These are phyloP conservation scores for Metschnikowia bowlesiae DNA, from an alignment of 805 yeast species.

Conservation along the genomic window DNA sequence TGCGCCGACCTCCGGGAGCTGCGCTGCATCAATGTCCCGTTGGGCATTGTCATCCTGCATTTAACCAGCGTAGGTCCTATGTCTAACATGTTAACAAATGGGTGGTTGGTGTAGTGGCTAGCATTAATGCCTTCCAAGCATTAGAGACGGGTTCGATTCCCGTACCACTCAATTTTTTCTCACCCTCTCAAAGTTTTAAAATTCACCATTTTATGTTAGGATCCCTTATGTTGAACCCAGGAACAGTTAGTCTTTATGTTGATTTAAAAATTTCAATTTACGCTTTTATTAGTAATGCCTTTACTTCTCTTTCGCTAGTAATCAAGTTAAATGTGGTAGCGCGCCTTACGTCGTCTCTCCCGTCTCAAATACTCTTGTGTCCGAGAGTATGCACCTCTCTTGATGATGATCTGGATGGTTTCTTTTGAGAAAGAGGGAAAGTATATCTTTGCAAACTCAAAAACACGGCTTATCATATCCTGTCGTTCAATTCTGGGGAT, in stretches of 20 bases:
- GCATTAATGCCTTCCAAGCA: slow-evolving; percentile 93
- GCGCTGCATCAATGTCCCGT: no score
- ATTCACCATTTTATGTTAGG: not conserved
- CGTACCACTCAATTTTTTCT: slow-evolving; percentile 63
- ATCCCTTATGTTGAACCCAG: no score
- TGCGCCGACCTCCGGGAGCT: no score
- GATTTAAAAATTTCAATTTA: no score
- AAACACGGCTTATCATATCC: slow-evolving; percentile 45
- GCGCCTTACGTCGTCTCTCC: slow-evolving; percentile 8
- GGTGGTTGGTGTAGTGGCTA: slow-evolving; percentile 92
- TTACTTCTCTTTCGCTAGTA: no score
- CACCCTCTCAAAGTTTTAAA: no score
- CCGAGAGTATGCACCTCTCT: slow-evolving; percentile 67
- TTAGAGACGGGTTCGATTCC: slow-evolving; percentile 94
- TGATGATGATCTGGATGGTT: slow-evolving; percentile 64
- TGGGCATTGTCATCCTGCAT: no score
- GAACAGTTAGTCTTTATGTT: not conserved
- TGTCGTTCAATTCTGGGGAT: slow-evolving; percentile 53
- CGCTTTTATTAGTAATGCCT: not conserved
- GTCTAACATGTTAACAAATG: slow-evolving; percentile 18
- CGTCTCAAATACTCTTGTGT: slow-evolving; percentile 14
- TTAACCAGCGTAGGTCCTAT: no score
- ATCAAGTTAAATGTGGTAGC: slow-evolving; percentile 4
- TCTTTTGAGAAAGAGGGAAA: slow-evolving; percentile 49
- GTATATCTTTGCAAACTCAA: slow-evolving; percentile 40